Percentiles rank a stretch among this genome's conserved stretches.
Conservation (phyloP, 495 filamentous ascomycete genomes). For the Oidiodendron maius region DNA sequence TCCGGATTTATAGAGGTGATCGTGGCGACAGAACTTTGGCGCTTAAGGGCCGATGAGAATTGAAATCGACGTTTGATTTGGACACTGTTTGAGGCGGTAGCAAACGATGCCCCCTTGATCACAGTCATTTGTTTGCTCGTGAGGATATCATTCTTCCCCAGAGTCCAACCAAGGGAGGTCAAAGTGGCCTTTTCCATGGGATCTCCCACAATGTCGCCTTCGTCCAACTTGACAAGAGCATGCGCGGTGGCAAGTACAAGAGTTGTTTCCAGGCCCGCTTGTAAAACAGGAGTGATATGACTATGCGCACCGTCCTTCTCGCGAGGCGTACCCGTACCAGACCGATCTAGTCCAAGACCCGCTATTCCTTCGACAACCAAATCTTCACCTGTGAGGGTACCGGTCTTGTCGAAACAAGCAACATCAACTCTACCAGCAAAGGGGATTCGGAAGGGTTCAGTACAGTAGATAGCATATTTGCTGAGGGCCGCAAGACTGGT, state of each 20-base stretch:
- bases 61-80: slow-evolving; percentile 96
- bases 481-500: slow-evolving; percentile 95
- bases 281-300: slow-evolving; percentile 57
- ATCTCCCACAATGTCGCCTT: slow-evolving; percentile 95
- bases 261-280: slow-evolving; percentile 72
- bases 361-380: slow-evolving; percentile 96
- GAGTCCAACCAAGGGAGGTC: slow-evolving; percentile 78
- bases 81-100: slow-evolving; percentile 50
- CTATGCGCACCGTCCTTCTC: slow-evolving; percentile 76
- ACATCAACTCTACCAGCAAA: slow-evolving; percentile 94
- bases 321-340: slow-evolving; percentile 52
- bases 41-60: slow-evolving; percentile 94
- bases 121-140: slow-evolving; percentile 43
- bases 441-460: slow-evolving; percentile 98
- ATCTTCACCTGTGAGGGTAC: slow-evolving; percentile 94
- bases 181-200: slow-evolving; percentile 99
- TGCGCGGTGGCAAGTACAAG: slow-evolving; percentile 94
- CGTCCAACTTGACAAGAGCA: slow-evolving; percentile 90
- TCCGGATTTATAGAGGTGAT: slow-evolving; percentile 60
- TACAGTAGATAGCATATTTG: slow-evolving; percentile 96
- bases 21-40: slow-evolving; percentile 89
- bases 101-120: slow-evolving; percentile 38
- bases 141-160: slow-evolving; percentile 83
- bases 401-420: slow-evolving; percentile 98
- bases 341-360: slow-evolving; percentile 67